A percentile compares a stretch with the other conserved stretches of the same genome.
Evolutionary conservation across 495 filamentous ascomycete genomes (phyloP).

Genomic region (Aspergillus taichungensis): DNA sequence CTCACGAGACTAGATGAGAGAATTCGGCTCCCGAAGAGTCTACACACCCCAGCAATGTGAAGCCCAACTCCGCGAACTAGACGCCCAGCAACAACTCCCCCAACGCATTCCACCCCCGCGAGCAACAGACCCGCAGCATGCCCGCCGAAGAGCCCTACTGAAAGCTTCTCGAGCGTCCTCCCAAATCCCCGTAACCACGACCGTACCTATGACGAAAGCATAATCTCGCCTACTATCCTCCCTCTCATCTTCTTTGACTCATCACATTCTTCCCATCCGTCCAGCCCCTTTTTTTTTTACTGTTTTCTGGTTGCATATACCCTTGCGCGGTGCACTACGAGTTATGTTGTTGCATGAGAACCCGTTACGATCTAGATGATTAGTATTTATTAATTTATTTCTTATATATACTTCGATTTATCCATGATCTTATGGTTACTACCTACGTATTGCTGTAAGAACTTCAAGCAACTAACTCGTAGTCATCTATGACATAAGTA

Average conservation of each 20-base stretch:
- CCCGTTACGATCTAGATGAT: too few relatives aligned
- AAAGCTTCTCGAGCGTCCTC: background rate
- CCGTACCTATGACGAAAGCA: background rate
- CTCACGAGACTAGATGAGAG: conserved; percentile 22
- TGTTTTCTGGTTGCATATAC: too few relatives aligned
- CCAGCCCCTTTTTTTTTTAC: too few relatives aligned
- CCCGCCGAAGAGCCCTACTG: conserved; percentile 9
- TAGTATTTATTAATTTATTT: too few relatives aligned
- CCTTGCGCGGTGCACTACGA: too few relatives aligned
- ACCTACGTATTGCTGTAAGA: too few relatives aligned
- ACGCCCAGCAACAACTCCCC: conserved; percentile 13
- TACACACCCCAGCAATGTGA: conserved; percentile 32
- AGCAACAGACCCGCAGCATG: conserved; percentile 19
- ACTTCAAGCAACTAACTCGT: too few relatives aligned
- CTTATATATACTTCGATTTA: too few relatives aligned
- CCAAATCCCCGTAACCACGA: background rate
- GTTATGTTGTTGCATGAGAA: too few relatives aligned
- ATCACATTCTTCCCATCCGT: too few relatives aligned
- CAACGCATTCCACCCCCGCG: conserved; percentile 13
- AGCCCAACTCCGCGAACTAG: conserved; percentile 25
- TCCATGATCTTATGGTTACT: too few relatives aligned
- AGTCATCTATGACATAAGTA: too few relatives aligned
- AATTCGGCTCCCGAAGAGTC: conserved; percentile 23
- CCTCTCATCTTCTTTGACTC: background rate
- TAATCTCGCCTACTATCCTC: background rate